Evolutionary conservation across 1,284 basidiomycete species (phyloP).

Genomic region (Peniophora sp.): DNA sequence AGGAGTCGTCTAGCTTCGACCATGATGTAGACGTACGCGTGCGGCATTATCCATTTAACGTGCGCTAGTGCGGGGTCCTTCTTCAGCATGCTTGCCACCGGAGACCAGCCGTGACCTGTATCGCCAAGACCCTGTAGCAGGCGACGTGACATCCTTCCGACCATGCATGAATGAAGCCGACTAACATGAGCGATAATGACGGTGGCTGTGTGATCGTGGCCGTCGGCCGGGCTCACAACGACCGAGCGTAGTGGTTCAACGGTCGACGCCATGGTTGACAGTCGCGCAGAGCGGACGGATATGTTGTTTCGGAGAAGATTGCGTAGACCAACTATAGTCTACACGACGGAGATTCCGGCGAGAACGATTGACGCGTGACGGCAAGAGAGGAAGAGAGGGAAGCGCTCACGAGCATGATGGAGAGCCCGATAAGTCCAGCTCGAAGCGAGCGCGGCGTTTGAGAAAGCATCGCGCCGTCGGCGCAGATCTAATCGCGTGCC

Average conservation of each 20-base stretch:
- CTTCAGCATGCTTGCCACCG: constrained; percentile 62
- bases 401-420: constrained; percentile 1
- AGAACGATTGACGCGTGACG: not conserved
- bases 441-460: too few relatives aligned
- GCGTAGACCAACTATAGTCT: too few relatives aligned
- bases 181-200: constrained; percentile 85
- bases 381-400: too few relatives aligned
- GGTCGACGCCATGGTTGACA: constrained; percentile 19
- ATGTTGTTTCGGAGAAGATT: not conserved
- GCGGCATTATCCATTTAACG: constrained; percentile 79
- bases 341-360: too few relatives aligned
- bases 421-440: constrained; percentile 4
- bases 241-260: constrained; percentile 38
- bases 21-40: constrained; percentile 39
- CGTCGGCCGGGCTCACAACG: constrained; percentile 35
- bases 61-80: constrained; percentile 47
- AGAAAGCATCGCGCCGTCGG: not conserved
- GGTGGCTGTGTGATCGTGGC: constrained; percentile 70
- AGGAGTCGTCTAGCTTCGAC: not conserved
- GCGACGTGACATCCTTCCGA: not conserved
- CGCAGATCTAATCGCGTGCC: too few relatives aligned
- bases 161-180: constrained; percentile 6
- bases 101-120: constrained; percentile 69
- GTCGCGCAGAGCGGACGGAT: not conserved
- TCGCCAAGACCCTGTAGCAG: constrained; percentile 62